These are phyloP conservation scores for Leccinum subtestaceum DNA, from an alignment of 768 basidiomycete species.

Conservation along the genomic window DNA sequence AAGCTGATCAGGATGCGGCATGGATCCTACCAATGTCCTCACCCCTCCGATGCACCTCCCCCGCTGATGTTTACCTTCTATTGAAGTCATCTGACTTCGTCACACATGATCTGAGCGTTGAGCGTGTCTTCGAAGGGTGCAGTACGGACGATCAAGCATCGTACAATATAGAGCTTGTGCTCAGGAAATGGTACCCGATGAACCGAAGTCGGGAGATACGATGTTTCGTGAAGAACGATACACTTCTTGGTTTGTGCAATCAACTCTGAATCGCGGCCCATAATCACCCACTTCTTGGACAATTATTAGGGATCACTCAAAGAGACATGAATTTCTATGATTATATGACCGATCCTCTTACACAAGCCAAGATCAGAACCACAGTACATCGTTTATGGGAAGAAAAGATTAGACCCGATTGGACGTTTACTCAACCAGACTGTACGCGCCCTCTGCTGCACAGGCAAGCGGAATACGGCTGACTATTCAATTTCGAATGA, in stretches of 20 bases:
- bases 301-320: conserved; percentile 70
- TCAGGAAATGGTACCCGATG: conserved; percentile 88
- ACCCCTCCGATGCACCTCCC: conserved; percentile 82
- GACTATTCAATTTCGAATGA: background rate
- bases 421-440: conserved; percentile 49
- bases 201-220: conserved; percentile 83
- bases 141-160: conserved; percentile 9
- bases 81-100: conserved; percentile 93
- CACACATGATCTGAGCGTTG: conserved; percentile 65
- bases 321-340: conserved; percentile 89
- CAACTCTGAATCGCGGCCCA: background rate
- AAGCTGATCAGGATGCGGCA: conserved; percentile 69
- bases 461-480: background rate
- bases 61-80: conserved; percentile 87
- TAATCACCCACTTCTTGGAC: background rate
- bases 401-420: conserved; percentile 56
- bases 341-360: conserved; percentile 66
- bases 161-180: conserved; percentile 78
- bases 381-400: conserved; percentile 67
- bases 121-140: conserved; percentile 69
- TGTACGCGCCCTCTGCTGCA: conserved; percentile 49
- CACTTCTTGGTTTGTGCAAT: conserved; percentile 59
- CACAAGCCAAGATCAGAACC: conserved; percentile 48
- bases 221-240: conserved; percentile 80
- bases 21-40: conserved; percentile 86